phyloP scores from a whole-genome alignment of 1,284 basidiomycete species.

The Neolentinus lepideus region DNA sequence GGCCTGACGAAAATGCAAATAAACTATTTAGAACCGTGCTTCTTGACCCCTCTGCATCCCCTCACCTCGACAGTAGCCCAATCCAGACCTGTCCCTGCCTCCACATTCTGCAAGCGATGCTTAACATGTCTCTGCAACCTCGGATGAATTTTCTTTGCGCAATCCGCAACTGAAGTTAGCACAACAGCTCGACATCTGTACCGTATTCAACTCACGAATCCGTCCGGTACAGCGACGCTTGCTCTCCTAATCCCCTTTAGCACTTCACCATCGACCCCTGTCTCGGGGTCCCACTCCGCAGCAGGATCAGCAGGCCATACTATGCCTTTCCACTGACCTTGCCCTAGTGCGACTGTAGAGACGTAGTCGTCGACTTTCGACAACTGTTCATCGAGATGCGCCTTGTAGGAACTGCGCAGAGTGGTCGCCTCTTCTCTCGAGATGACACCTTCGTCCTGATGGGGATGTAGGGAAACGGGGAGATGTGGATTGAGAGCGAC shows the following conservation, averaged over 20 bases:
- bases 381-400: conserved; percentile 55
- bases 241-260: conserved; percentile 57
- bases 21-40: background rate
- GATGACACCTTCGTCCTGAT: conserved; percentile 50
- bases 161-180: conserved; percentile 3
- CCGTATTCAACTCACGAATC: conserved; percentile 44
- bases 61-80: conserved; percentile 83
- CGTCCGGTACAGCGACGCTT: conserved; percentile 65
- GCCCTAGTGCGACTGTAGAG: conserved; percentile 39
- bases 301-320: conserved; percentile 62
- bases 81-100: conserved; percentile 64
- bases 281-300: conserved; percentile 53
- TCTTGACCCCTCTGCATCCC: background rate
- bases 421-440: conserved; percentile 38
- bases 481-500: background rate
- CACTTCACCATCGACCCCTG: conserved; percentile 51
- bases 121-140: conserved; percentile 77
- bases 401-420: conserved; percentile 51
- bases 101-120: conserved; percentile 64
- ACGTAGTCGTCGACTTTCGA: conserved; percentile 37
- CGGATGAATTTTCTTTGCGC: conserved; percentile 63
- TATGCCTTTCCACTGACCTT: conserved; percentile 61
- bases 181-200: conserved; percentile 8
- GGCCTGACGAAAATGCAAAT: conserved; percentile 34
- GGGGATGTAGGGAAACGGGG: background rate